Base-by-base conservation (phyloP, 2,329 filamentous ascomycete species). In the Fusarium haematococcum region DNA sequence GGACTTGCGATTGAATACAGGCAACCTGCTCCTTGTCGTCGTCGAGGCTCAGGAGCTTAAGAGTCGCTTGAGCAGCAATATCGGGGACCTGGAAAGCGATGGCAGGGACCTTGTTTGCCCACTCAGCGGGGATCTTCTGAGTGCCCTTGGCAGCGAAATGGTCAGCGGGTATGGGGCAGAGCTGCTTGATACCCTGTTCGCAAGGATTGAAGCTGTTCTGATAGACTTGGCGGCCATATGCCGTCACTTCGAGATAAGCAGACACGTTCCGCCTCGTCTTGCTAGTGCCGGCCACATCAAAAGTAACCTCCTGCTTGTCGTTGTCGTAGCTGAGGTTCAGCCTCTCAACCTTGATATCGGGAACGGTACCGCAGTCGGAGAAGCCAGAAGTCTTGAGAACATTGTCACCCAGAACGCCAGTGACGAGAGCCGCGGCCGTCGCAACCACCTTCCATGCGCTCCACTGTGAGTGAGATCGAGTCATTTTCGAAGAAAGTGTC, bases 51-150 rank as follows among this genome's bases (percentile, higher is more conserved):
- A 88, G 91, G 54, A 99, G 88, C 80, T 94, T 86, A 73, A 99
- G 86, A 52, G 92, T 97, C 37, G 95, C 97, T 78, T 92, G 85
- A 41, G 96, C 96, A 65, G 96, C 92, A 76, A 99, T 93, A 81
- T 99, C 95, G 59, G 97, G 97, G 35, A 99, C 88, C 70, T 90
- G 89, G 85, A 98, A 99, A 14, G 96, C 96, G 75, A 99, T 97
- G 3, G 90, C 85, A 2, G 97, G 97, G 45, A 99, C 96, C 83
- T 93, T 85, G 63, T 88, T 88, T 65, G 94, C 91, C 80, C 92
- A 96, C 70, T 91, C 79, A 0, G 89, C 83, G 18, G 95, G 93
- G 43, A 99, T 93, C 33, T 86, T 83, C 81, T 97, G 93, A 5
- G 84, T 85, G 56, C 95, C 96, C 50, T 86, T 84, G 9, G 96